Evolutionary conservation across 1,284 basidiomycete genomes (phyloP).

Genomic region (Tremellales sp.): DNA sequence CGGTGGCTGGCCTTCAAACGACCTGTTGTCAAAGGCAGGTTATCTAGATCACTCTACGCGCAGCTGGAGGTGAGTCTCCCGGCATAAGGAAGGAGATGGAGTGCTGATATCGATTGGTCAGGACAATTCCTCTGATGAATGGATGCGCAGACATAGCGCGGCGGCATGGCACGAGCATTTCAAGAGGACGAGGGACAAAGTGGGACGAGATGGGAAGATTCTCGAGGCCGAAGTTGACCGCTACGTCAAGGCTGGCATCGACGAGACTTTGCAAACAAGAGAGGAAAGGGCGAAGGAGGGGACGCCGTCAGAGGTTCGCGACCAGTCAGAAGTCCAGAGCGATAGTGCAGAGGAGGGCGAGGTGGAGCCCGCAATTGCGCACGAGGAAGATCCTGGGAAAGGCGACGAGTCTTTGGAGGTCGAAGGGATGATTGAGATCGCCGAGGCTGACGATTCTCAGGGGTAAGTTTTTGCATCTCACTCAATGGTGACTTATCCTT

Average conservation of each 20-base stretch:
- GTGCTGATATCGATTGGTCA: not conserved
- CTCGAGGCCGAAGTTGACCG: slow-evolving; percentile 11
- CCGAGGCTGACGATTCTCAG: too few relatives aligned
- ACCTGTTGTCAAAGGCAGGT: slow-evolving; percentile 7
- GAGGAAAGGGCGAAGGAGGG: slow-evolving; percentile 6
- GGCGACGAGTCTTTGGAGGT: too few relatives aligned
- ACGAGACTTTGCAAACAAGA: not conserved
- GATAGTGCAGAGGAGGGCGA: too few relatives aligned
- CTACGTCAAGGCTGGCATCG: slow-evolving; percentile 8
- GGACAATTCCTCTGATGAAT: not conserved
- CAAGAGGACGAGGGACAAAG: slow-evolving; percentile 5
- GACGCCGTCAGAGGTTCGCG: not conserved
- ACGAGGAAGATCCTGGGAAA: not conserved
- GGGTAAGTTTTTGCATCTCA: too few relatives aligned
- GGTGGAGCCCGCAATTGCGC: too few relatives aligned
- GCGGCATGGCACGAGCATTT: slow-evolving; percentile 20
- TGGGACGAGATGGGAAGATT: slow-evolving; percentile 11
- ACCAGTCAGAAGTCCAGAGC: too few relatives aligned
- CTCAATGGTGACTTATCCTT: too few relatives aligned
- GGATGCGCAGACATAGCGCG: slow-evolving; percentile 8
- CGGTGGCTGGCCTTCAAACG: slow-evolving; percentile 14
- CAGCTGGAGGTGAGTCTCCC: slow-evolving; percentile 12
- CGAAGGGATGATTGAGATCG: too few relatives aligned
- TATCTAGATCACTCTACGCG: slow-evolving; percentile 8
- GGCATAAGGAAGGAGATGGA: not conserved